Base-by-base conservation (phyloP, 192 early-diverging fungal genomes). In the Backusella westeae region DNA sequence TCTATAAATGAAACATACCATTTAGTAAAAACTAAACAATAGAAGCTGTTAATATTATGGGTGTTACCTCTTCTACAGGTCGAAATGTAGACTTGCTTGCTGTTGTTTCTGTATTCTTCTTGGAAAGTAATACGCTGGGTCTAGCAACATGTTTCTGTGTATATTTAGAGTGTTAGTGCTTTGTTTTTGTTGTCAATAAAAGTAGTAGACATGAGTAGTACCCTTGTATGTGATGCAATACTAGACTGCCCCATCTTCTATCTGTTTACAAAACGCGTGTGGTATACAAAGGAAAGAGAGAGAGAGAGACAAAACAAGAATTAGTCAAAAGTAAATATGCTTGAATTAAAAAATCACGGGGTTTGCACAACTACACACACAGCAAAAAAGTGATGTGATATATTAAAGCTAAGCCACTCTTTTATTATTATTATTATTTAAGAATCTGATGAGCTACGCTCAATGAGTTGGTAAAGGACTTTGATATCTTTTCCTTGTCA, bases 381-480 rank as follows among this genome's bases (percentile, higher is more conserved):
- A 56, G 19, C 8, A 10, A 21, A 56, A 56, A 56, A 29, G 42
- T 44, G 38, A 39, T 39, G 10, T 9, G 38, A 44, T 44, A 17
- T 44, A 63, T 6, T 49, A 21, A 32, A 3, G 56, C 56, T 26
- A 63, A 63, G 56, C 56, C 46, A 49, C 19, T 1, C n/a, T 49
- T 49, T 49, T 49, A 23, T 53, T 53, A 23, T 23, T 23, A 23
- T 23, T 23, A n/a, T 53, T 59, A 59, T 59, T 59, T 23, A 29
- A 63, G 56, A 1, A 63, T 63, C 56, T 63, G 23, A 63, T 63
- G 56, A 63, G 56, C 23, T 63, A 71, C 21, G 17, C 26, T 41
- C 42, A 71, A 71, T 12, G 42, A 17, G 32, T 26, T 49, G 4
- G 36, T 52, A 71, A 84, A 82, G 2, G 80, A 81, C 5, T 19